phyloP scores from a whole-genome alignment of 2,329 filamentous ascomycete species.

The Fusarium sp. region DNA sequence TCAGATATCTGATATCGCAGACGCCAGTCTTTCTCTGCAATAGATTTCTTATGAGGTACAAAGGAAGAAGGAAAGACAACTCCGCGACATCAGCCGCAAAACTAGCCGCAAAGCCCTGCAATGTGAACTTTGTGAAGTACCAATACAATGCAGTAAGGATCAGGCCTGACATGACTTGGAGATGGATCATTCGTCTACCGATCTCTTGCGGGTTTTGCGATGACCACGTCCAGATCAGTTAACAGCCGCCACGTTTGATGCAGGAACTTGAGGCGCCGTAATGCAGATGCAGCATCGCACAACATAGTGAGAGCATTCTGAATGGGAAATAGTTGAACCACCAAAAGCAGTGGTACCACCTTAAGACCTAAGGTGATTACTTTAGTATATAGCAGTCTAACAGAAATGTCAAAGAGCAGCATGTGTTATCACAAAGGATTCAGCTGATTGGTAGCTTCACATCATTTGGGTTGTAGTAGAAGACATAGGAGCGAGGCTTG shows the following conservation, averaged over 20 bases:
- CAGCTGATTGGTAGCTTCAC: conserved; percentile 13
- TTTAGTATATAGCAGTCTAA: too few relatives aligned
- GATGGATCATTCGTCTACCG: conserved; percentile 31
- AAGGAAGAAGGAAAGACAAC: not conserved
- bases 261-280: conserved; percentile 43
- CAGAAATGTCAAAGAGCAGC: conserved; percentile 22
- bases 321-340: not conserved
- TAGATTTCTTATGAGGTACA: not conserved
- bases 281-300: conserved; percentile 32
- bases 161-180: conserved; percentile 29
- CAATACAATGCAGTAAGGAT: conserved; percentile 23
- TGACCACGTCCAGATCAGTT: conserved; percentile 37
- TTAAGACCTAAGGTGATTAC: too few relatives aligned
- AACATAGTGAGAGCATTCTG: conserved; percentile 18
- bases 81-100: not conserved
- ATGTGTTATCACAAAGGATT: conserved; percentile 18
- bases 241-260: conserved; percentile 46
- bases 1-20: not conserved
- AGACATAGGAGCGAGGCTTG: not conserved
- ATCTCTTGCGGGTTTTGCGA: conserved; percentile 26
- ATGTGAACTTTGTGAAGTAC: not conserved
- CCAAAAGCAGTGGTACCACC: too few relatives aligned
- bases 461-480: not conserved
- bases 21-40: not conserved
- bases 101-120: not conserved